Percentiles rank a stretch among this genome's conserved stretches.
Conservation (phyloP, 2,329 filamentous ascomycete species). For the Fusarium brachygibbosum region DNA sequence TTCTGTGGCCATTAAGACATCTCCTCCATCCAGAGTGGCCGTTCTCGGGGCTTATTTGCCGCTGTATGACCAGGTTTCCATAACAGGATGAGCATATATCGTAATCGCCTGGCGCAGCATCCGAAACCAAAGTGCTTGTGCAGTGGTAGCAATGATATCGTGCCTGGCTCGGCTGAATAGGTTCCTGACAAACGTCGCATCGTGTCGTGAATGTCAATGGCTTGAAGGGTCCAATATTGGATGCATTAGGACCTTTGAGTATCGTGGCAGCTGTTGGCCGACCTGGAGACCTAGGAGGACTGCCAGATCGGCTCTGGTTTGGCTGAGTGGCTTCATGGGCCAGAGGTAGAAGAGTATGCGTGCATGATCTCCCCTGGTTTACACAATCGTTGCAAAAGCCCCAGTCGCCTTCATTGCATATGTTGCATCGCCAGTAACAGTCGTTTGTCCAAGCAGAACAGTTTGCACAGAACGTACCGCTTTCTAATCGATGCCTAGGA, state of each 20-base stretch:
- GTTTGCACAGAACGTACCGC: conserved; percentile 85
- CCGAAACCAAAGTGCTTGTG: conserved; percentile 63
- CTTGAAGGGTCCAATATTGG: conserved; percentile 69
- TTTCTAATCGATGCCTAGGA: conserved; percentile 76
- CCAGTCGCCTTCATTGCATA: conserved; percentile 94
- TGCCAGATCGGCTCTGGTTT: conserved; percentile 55
- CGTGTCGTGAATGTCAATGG: conserved; percentile 79
- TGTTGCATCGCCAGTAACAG: conserved; percentile 90
- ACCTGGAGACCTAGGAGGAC: conserved; percentile 59
- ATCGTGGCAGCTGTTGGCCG: conserved; percentile 63
- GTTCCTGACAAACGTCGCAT: conserved; percentile 82
- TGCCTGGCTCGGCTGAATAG: conserved; percentile 76
- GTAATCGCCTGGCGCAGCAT: conserved; percentile 77
- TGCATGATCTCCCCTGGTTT: conserved; percentile 84
- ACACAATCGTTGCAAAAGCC: conserved; percentile 92
- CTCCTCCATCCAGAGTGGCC: conserved; percentile 86
- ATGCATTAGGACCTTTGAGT: conserved; percentile 61
- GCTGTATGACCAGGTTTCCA: conserved; percentile 70
- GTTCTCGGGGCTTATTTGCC: conserved; percentile 79
- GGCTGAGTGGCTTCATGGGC: conserved; percentile 66
- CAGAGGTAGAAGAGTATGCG: conserved; percentile 83
- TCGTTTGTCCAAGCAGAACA: conserved; percentile 81
- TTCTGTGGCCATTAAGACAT: conserved; percentile 84
- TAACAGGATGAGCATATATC: conserved; percentile 89
- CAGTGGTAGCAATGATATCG: conserved; percentile 87